These are phyloP conservation scores for Vanrija sp. DNA, from an alignment of 1,284 basidiomycete genomes.

Conservation along the genomic window DNA sequence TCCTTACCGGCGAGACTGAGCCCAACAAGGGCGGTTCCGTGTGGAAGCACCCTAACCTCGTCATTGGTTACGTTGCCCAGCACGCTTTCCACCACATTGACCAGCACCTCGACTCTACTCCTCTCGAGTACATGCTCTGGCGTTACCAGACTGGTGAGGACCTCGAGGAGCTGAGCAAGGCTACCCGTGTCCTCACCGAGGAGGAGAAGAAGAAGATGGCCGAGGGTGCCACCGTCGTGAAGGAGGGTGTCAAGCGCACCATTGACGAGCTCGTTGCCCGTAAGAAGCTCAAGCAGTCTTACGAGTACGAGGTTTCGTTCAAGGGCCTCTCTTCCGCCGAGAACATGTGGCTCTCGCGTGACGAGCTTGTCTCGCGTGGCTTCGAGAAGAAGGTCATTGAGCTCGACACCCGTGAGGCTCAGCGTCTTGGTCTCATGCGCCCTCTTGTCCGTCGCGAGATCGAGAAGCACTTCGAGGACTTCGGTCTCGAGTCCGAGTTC, in stretches of 20 bases:
- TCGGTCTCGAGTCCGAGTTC: slow-evolving; percentile 76
- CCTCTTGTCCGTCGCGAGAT: slow-evolving; percentile 96
- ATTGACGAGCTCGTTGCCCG: slow-evolving; percentile 88
- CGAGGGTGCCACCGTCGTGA: slow-evolving; percentile 77
- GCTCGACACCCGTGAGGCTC: slow-evolving; percentile 94
- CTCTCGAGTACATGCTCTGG: slow-evolving; percentile 98
- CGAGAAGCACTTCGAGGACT: slow-evolving; percentile 93
- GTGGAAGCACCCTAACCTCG: slow-evolving; percentile 99
- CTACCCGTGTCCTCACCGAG: slow-evolving; percentile 76
- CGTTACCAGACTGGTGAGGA: slow-evolving; percentile 99
- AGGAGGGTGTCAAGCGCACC: slow-evolving; percentile 89
- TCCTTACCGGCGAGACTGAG: slow-evolving; percentile 95
- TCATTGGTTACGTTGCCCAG: slow-evolving; percentile 97
- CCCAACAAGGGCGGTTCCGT: slow-evolving; percentile 93
- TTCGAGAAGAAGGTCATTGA: slow-evolving; percentile 99
- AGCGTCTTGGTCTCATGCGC: slow-evolving; percentile 90
- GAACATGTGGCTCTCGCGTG: slow-evolving; percentile 94
- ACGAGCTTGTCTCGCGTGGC: slow-evolving; percentile 93
- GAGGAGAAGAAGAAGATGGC: slow-evolving; percentile 96
- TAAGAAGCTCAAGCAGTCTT: slow-evolving; percentile 99
- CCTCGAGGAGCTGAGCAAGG: slow-evolving; percentile 92
- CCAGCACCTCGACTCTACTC: slow-evolving; percentile 94
- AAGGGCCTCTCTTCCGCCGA: slow-evolving; percentile 87
- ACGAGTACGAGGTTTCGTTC: slow-evolving; percentile 95
- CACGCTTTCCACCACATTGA: slow-evolving; percentile 99